Evolutionary conservation across 2,329 filamentous ascomycete genomes (phyloP).

Genomic region (Colletotrichum graminicola): DNA sequence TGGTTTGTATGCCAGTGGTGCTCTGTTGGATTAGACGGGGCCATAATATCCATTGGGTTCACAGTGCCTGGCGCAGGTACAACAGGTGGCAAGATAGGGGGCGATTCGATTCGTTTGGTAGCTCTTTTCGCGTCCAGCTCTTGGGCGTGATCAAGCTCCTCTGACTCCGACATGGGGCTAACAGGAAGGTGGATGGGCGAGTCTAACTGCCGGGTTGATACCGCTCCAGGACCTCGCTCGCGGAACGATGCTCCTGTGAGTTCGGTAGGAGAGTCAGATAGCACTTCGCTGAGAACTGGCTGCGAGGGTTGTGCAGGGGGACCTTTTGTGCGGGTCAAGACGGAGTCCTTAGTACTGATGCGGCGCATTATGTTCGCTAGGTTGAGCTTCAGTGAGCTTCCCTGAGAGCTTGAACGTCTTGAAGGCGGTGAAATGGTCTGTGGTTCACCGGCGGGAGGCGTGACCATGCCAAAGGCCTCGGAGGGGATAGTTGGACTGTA

Average conservation of each 20-base stretch:
- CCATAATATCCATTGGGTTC: conserved; percentile 68
- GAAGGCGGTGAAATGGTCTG: conserved; percentile 30
- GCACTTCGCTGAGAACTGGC: conserved; percentile 28
- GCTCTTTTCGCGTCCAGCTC: conserved; percentile 8
- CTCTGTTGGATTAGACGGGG: conserved; percentile 53
- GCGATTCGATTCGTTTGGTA: conserved; percentile 21
- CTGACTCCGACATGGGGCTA: conserved; percentile 31
- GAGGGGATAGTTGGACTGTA: conserved; percentile 57
- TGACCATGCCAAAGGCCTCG: conserved; percentile 56
- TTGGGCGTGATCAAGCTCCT: conserved; percentile 15
- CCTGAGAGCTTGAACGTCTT: conserved; percentile 48
- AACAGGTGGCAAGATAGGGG: conserved; percentile 46
- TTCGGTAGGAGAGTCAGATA: conserved; percentile 50
- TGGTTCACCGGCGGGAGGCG: conserved; percentile 44
- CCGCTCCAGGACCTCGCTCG: neutral
- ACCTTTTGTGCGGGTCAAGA: conserved; percentile 17
- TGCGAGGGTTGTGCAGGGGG: conserved; percentile 19
- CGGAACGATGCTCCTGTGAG: conserved; percentile 35
- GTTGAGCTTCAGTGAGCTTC: conserved; percentile 53
- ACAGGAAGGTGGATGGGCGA: conserved; percentile 30
- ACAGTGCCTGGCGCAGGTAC: conserved; percentile 60
- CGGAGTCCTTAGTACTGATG: conserved; percentile 44
- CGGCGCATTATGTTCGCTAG: conserved; percentile 53
- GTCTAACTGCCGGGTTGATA: conserved; percentile 16
- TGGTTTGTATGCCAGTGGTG: conserved; percentile 51